A percentile compares a stretch with the other conserved stretches of the same genome.
Conservation (phyloP, 2,329 filamentous ascomycete genomes). For the Penicillium italicum region DNA sequence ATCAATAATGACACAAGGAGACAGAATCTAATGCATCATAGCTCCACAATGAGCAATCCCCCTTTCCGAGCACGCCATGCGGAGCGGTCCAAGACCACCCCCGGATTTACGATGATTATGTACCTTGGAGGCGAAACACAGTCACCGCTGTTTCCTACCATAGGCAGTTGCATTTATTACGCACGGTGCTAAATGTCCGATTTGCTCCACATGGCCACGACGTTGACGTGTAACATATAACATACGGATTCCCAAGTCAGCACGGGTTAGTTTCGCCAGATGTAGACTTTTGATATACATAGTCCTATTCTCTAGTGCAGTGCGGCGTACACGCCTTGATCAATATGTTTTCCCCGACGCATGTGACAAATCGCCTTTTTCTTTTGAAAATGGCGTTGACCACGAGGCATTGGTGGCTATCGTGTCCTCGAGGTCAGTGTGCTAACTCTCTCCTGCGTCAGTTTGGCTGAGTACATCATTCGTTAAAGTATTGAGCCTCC, state of each 20-base stretch:
- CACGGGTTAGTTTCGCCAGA: constrained; percentile 19
- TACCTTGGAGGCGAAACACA: not conserved
- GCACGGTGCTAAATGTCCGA: not conserved
- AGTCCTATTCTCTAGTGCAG: not conserved
- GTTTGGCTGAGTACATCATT: too few species aligned
- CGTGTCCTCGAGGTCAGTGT: too few species aligned
- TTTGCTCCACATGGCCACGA: constrained; percentile 8
- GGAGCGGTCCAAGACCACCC: constrained; percentile 10
- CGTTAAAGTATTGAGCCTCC: too few species aligned
- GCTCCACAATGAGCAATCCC: constrained; percentile 22
- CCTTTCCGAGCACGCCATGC: constrained; percentile 23
- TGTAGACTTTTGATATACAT: constrained; percentile 5
- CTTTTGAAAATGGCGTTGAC: not conserved
- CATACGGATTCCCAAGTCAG: not conserved
- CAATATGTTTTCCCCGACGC: constrained; percentile 2
- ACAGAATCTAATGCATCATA: not conserved
- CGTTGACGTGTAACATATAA: not conserved
- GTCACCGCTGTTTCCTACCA: constrained; percentile 22
- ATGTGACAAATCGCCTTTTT: not conserved
- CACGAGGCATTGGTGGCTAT: not conserved
- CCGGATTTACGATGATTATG: constrained; percentile 12
- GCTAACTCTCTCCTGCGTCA: too few species aligned
- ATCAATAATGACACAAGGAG: not conserved
- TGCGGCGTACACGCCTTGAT: not conserved
- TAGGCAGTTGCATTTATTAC: not conserved